Conservation (phyloP, 202 grass and related monocot genomes). For the Carex sylvatica region DNA sequence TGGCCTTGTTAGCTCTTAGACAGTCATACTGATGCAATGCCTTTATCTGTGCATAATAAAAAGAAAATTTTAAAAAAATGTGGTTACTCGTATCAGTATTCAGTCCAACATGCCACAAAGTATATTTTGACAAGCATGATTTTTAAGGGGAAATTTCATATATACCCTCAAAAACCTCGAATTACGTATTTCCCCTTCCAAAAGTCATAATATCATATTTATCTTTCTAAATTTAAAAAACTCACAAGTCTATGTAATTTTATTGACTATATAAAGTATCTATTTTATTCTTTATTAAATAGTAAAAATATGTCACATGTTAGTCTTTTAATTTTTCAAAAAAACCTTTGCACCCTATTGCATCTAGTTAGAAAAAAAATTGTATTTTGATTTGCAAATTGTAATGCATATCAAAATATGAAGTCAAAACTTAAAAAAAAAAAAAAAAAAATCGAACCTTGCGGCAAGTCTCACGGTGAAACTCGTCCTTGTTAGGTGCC, state of each 20-base stretch:
- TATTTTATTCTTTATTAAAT: too few species aligned
- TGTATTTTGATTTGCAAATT: background rate
- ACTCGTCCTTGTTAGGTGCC: conserved; percentile 76
- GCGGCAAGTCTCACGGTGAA: conserved; percentile 65
- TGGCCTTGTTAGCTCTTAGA: conserved; percentile 78
- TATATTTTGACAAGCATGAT: background rate
- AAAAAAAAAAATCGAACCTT: conserved; percentile 32
- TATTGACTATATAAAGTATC: too few species aligned
- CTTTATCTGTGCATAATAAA: conserved; percentile 43
- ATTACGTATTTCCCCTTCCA: too few species aligned
- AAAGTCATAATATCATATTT: too few species aligned
- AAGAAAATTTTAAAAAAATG: background rate
- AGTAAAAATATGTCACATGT: too few species aligned
- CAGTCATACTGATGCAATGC: conserved; percentile 85
- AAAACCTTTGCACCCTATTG: too few species aligned
- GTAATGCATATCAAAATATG: background rate
- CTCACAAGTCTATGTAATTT: too few species aligned
- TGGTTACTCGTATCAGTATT: background rate
- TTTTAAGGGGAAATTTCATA: background rate
- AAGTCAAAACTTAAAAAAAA: too few species aligned
- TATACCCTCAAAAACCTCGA: too few species aligned
- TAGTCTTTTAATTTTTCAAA: too few species aligned
- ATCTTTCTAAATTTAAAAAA: too few species aligned
- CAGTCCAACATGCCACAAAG: background rate
- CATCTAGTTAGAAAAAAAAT: too few species aligned